Base-by-base conservation (phyloP, 2,329 filamentous ascomycete species). In the Lecanicillium sp. region DNA sequence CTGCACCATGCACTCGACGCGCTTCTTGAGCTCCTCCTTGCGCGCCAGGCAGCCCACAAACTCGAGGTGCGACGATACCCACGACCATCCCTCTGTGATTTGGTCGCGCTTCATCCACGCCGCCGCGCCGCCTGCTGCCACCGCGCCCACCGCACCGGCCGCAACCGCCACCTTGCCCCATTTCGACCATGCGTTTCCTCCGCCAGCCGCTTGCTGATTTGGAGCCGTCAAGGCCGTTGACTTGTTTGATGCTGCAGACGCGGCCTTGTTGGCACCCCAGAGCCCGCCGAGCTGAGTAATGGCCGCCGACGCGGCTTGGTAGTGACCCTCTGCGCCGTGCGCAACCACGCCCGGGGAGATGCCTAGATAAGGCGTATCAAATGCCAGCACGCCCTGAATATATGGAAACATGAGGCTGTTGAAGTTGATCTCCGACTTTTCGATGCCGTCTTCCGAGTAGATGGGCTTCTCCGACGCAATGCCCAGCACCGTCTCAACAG, bases 311-410 rank as follows among this genome's bases (percentile, higher is more conserved):
- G 82, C 83, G 30, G 79, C 81, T 44, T 81, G 83, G 63, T 90
- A 90, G 52, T 95, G 87, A 30, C 77, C 81, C 66, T 97, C 88
- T 5, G 90, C 89, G 43, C 82, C 80, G 57, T 90, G 84, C 4
- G 86, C 85, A n/a, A 92, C 81, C 2, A 92, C 84, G 18, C 84
- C 83, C 0, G 86, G 85, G 17, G 81, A 77, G 47, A 89, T 87
- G 41, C 85, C 84, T 2, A 92, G 73, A 58, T 85, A 98, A 1
- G 92, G 92, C 1, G 92, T 98, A 62, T 97, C 90, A 57, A 96
- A 95, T 36, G 89, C 87, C 34, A 97, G 74, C 18, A 97, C 77
- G 48, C 85, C 90, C 61, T 90, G 84, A 47, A 97, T 79, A 59
- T 88, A 90, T 2, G 90, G 90, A 58, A 97, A 97, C 83, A 96